Evolutionary conservation across 202 grass and related monocot species (phyloP).

Genomic region (Cymbopogon flexuosus): DNA sequence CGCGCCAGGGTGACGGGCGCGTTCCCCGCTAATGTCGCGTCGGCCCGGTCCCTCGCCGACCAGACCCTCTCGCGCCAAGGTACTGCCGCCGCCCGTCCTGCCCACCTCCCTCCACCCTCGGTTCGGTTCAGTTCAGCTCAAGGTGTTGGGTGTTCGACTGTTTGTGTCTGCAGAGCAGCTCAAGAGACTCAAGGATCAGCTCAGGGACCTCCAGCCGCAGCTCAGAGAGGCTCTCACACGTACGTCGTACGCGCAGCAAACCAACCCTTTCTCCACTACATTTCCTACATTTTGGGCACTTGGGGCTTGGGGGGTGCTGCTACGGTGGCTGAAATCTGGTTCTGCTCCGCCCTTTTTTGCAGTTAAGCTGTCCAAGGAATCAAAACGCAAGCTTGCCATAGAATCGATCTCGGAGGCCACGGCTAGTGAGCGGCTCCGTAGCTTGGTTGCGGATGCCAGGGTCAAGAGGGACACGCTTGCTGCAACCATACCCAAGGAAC

Average conservation of each 20-base stretch:
- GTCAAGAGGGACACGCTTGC: slow-evolving; percentile 25
- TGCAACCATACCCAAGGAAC: slow-evolving; percentile 32
- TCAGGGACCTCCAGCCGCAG: slow-evolving; percentile 34
- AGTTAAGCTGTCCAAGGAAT: slow-evolving; percentile 43
- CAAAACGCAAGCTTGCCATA: not conserved
- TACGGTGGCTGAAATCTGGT: not conserved
- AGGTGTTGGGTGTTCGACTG: not conserved
- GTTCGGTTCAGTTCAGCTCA: not conserved
- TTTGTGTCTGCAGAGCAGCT: slow-evolving; percentile 44
- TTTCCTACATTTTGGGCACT: not conserved
- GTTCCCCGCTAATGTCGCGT: not conserved
- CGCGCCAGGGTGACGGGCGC: not conserved
- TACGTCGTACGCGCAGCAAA: not conserved
- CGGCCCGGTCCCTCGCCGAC: not conserved
- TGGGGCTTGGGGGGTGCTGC: not conserved
- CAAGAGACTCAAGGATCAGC: slow-evolving; percentile 24
- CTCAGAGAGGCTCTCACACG: slow-evolving; percentile 39
- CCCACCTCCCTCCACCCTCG: not conserved
- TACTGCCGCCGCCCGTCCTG: not conserved
- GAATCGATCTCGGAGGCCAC: slow-evolving; percentile 30
- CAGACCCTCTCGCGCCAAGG: not conserved
- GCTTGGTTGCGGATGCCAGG: slow-evolving; percentile 18
- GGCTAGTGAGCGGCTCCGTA: slow-evolving; percentile 35
- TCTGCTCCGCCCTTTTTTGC: not conserved
- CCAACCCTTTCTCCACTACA: not conserved